Evolutionary conservation across 768 basidiomycete genomes (phyloP).

Genomic region (Infundibulicybe gibba): DNA sequence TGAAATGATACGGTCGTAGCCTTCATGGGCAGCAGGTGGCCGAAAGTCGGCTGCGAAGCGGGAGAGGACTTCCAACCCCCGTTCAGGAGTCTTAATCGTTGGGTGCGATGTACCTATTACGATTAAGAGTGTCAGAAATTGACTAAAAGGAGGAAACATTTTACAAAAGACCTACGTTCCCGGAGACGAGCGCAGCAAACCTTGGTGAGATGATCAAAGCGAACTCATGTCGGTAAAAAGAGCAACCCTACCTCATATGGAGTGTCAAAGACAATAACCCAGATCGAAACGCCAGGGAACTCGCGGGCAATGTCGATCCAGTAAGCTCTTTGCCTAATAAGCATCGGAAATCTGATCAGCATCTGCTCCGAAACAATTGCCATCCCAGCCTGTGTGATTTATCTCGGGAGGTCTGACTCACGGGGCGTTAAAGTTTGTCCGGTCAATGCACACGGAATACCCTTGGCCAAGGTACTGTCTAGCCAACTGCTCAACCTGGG

Average conservation of each 20-base stretch:
- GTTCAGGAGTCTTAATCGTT: conserved; percentile 62
- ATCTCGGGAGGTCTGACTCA: conserved; percentile 28
- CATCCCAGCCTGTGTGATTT: neutral
- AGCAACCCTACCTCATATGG: conserved; percentile 57
- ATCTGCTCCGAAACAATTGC: conserved; percentile 7
- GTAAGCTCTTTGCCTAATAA: conserved; percentile 58
- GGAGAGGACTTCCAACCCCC: conserved; percentile 57
- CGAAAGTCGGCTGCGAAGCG: conserved; percentile 62
- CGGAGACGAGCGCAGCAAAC: conserved; percentile 58
- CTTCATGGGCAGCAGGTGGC: conserved; percentile 55
- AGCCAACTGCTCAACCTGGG: conserved; percentile 59
- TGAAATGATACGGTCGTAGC: conserved; percentile 57
- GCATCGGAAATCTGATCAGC: neutral
- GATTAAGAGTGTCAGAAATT: conserved; percentile 5
- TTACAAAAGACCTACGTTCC: conserved; percentile 41
- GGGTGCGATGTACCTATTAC: conserved; percentile 66
- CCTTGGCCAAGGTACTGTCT: conserved; percentile 48
- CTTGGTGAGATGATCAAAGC: conserved; percentile 26
- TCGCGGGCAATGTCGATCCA: conserved; percentile 74
- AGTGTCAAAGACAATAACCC: conserved; percentile 77
- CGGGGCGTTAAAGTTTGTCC: conserved; percentile 71
- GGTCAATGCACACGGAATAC: conserved; percentile 75
- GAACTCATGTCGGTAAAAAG: neutral
- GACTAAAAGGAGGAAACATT: conserved; percentile 5
- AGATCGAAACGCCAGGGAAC: conserved; percentile 59